A percentile compares a stretch with the other conserved stretches of the same genome.
Conservation (phyloP, 495 filamentous ascomycete genomes). For the Chlorociboria aeruginascens region DNA sequence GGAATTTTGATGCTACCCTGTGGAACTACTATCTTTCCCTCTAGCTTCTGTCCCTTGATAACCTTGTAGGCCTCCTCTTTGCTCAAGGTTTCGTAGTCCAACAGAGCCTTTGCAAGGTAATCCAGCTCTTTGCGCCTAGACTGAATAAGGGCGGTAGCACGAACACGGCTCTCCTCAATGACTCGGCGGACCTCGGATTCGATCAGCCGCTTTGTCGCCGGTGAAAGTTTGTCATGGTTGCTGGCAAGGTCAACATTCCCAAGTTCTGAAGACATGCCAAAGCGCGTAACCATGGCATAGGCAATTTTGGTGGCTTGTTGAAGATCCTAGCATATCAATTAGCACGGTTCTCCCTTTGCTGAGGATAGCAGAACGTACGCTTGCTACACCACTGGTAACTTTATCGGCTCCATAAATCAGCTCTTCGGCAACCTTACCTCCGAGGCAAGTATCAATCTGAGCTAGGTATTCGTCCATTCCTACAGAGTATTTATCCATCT, state of each 20-base stretch:
- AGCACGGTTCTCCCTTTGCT: neutral
- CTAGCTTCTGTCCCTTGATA: conserved; percentile 68
- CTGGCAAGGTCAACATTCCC: conserved; percentile 79
- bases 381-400: conserved; percentile 71
- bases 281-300: conserved; percentile 70
- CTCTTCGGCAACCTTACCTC: conserved; percentile 91
- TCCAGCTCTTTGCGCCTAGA: conserved; percentile 73
- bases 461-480: conserved; percentile 63
- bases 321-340: conserved; percentile 51
- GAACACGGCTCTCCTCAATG: conserved; percentile 68
- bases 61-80: conserved; percentile 84
- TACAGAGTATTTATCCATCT: conserved; percentile 79
- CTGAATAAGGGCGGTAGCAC: conserved; percentile 58
- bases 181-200: conserved; percentile 76
- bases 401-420: conserved; percentile 78
- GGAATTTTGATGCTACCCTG: conserved; percentile 33
- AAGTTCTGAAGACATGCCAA: conserved; percentile 79
- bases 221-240: conserved; percentile 69
- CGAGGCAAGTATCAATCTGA: conserved; percentile 71
- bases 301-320: conserved; percentile 66
- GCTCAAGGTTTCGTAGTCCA: conserved; percentile 87
- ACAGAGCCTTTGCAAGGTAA: conserved; percentile 69
- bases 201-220: conserved; percentile 72
- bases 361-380: conserved; percentile 36
- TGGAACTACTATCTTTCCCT: conserved; percentile 35